Percentiles rank a stretch among this genome's conserved stretches.
These are phyloP conservation scores for Papiliotrema laurentii DNA, from an alignment of 1,284 basidiomycete species.

Conservation along the genomic window DNA sequence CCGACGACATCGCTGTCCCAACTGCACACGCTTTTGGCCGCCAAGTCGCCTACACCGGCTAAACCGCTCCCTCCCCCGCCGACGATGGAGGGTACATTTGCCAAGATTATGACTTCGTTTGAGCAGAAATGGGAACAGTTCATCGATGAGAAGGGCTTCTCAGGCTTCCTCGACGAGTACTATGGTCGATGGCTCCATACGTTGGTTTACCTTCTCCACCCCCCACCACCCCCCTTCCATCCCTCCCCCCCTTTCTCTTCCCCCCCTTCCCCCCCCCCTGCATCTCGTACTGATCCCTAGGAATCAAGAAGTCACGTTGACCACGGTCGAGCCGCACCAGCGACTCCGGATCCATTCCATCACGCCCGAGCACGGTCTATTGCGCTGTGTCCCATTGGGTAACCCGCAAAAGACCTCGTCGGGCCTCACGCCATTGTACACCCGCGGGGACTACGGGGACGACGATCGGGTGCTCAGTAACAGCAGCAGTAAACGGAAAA, in stretches of 20 bases:
- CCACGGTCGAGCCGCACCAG: slow-evolving; percentile 65
- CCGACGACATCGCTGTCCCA: slow-evolving; percentile 81
- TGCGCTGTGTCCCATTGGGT: slow-evolving; percentile 70
- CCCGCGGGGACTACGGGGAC: slow-evolving; percentile 32
- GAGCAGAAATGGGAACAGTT: slow-evolving; percentile 74
- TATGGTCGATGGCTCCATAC: slow-evolving; percentile 79
- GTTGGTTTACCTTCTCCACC: slow-evolving; percentile 58
- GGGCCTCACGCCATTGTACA: slow-evolving; percentile 42
- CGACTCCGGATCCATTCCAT: slow-evolving; percentile 78
- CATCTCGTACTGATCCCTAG: slow-evolving; percentile 50
- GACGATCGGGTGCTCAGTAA: slow-evolving; percentile 27
- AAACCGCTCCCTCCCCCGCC: slow-evolving; percentile 49
- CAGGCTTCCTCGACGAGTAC: slow-evolving; percentile 73
- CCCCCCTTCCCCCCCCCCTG: too few relatives aligned
- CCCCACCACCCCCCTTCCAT: too few relatives aligned
- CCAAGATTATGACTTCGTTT: slow-evolving; percentile 71
- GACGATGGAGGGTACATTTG: slow-evolving; percentile 70
- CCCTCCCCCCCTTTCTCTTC: too few relatives aligned
- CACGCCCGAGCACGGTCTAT: slow-evolving; percentile 77
- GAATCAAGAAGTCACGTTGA: slow-evolving; percentile 76
- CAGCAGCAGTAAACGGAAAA: slow-evolving; percentile 32
- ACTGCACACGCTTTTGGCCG: slow-evolving; percentile 49
- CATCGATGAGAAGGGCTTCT: slow-evolving; percentile 62
- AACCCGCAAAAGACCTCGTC: slow-evolving; percentile 22
- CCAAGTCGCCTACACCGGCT: slow-evolving; percentile 16